phyloP scores from a whole-genome alignment of 1,284 basidiomycete genomes.

The Irpex sp. region DNA sequence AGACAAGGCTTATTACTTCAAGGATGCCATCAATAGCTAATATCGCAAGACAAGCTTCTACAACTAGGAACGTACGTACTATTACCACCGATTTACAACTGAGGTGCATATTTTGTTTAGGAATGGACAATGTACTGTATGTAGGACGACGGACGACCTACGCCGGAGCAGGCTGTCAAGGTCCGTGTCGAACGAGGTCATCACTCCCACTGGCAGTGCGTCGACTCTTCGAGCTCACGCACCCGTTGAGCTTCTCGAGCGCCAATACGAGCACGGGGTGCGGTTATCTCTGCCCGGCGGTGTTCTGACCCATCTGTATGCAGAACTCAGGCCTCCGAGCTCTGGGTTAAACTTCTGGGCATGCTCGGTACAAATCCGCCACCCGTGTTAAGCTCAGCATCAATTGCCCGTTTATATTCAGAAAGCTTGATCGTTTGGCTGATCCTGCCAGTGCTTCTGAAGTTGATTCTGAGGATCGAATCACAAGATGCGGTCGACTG shows the following conservation, averaged over 20 bases:
- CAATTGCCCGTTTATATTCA: neutral
- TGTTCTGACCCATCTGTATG: too few species aligned
- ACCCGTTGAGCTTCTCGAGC: neutral
- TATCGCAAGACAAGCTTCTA: neutral
- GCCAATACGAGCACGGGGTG: neutral
- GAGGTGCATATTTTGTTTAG: too few species aligned
- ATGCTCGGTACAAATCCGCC: conserved; percentile 3
- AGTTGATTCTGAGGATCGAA: neutral
- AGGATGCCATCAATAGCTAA: neutral
- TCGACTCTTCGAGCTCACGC: too few species aligned
- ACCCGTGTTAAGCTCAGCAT: neutral
- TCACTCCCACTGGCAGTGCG: too few species aligned
- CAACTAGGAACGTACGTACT: neutral
- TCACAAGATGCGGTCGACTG: neutral
- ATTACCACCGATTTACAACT: neutral
- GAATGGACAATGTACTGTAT: too few species aligned
- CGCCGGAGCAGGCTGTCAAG: neutral
- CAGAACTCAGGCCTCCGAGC: neutral
- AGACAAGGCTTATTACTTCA: neutral
- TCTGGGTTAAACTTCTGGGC: conserved; percentile 11
- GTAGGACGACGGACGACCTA: neutral
- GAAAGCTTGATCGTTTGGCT: neutral
- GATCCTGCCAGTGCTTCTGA: neutral
- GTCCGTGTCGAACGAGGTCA: neutral
- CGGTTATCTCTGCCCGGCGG: neutral